Conservation (phyloP, 208 protist genomes). For the Phytomonas francai region DNA sequence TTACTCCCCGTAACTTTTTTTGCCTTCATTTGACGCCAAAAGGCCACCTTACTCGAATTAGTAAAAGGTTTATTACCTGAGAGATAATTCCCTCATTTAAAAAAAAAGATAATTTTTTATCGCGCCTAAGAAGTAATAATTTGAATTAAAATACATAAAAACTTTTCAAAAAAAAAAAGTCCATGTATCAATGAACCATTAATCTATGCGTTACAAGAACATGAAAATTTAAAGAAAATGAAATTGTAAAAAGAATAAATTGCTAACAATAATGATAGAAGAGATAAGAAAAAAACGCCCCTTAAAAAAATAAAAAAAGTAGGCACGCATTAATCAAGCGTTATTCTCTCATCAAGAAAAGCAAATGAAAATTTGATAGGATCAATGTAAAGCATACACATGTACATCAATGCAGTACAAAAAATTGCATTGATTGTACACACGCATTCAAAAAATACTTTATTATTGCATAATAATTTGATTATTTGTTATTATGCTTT, state of each 20-base stretch:
- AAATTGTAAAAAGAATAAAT: conserved; percentile 3
- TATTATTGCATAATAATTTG: background rate
- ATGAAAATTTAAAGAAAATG: conserved; percentile 8
- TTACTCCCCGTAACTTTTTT: too few species aligned
- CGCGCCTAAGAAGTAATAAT: background rate
- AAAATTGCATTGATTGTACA: background rate
- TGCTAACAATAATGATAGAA: background rate
- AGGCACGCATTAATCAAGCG: background rate
- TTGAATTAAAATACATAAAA: conserved; percentile 13
- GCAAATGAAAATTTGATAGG: conserved; percentile 2
- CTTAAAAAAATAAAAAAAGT: conserved; percentile 6
- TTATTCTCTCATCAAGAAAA: background rate
- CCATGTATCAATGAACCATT: conserved; percentile 2
- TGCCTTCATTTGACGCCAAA: too few species aligned
- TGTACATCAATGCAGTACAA: background rate
- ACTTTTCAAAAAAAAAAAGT: conserved; percentile 12
- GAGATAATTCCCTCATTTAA: background rate
- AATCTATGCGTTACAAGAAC: background rate
- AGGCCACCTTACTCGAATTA: too few species aligned
- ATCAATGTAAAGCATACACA: background rate
- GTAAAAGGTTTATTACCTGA: too few species aligned
- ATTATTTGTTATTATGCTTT: background rate
- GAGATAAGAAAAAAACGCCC: background rate
- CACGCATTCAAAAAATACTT: background rate
- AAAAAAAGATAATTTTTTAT: conserved; percentile 3